phyloP scores from a whole-genome alignment of 1,284 basidiomycete genomes.

The Phylloporus sp. region DNA sequence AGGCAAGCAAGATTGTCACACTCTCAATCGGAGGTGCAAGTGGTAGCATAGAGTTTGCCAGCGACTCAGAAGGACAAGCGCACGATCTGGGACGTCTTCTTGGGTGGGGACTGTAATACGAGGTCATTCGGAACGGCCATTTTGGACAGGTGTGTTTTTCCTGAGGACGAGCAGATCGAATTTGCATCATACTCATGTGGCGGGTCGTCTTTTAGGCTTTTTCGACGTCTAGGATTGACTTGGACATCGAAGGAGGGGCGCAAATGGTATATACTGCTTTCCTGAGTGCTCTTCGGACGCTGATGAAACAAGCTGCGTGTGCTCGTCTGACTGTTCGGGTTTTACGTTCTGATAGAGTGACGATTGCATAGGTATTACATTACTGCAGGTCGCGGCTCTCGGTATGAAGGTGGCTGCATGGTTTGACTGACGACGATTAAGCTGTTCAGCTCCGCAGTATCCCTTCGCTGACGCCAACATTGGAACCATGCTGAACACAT shows the following conservation, averaged over 20 bases:
- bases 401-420: not conserved
- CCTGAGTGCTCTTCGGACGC: slow-evolving; percentile 52
- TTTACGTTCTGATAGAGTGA: not conserved
- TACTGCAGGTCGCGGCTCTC: slow-evolving; percentile 42
- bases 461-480: slow-evolving; percentile 65
- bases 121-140: slow-evolving; percentile 67
- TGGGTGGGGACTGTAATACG: slow-evolving; percentile 49
- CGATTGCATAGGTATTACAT: slow-evolving; percentile 55
- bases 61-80: slow-evolving; percentile 50
- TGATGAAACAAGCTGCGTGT: slow-evolving; percentile 54
- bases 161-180: not conserved
- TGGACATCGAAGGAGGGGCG: slow-evolving; percentile 68
- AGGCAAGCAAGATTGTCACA: slow-evolving; percentile 67
- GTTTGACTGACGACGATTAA: not conserved
- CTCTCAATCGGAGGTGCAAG: slow-evolving; percentile 67
- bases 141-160: slow-evolving; percentile 58
- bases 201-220: no score
- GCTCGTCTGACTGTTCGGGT: not conserved
- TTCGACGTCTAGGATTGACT: slow-evolving; percentile 50
- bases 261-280: slow-evolving; percentile 57
- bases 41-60: slow-evolving; percentile 53
- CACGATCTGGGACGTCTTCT: slow-evolving; percentile 70
- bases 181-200: slow-evolving; percentile 7
- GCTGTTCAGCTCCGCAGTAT: slow-evolving; percentile 58
- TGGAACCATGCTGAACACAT: slow-evolving; percentile 55